Evolutionary conservation across 2,329 filamentous ascomycete genomes (phyloP), one percentile per base, ranked within the genome.

Genomic region (Dactylellina drechsleri): DNA sequence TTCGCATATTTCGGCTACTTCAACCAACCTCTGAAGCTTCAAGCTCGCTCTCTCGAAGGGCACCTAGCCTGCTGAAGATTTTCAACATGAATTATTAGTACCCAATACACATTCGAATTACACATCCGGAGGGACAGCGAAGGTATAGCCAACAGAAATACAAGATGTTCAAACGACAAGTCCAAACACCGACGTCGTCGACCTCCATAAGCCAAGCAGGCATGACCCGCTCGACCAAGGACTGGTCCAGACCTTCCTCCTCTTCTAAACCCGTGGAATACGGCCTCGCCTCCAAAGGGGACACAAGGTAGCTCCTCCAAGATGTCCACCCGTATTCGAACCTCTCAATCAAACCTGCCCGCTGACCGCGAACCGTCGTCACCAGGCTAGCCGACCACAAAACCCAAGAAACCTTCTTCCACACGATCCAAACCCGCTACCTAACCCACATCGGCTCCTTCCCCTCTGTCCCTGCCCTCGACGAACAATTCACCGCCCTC

Each of bases 281-380:
- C 59, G 72, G 72, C 54, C 62, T 76, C 52, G 72, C 72, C 20
- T 76, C 72, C 8, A 76, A 76, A 41, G 72, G 72, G 52, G 72
- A 76, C 16, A 76, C 53, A 13, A 64, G 71, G 71, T 75, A 75
- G 49, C 40, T 43, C 36, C 47, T 53, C 49, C 47, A 45, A 50
- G 23, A 56, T 23, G 8, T 12, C 60, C 31, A 40, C 61, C n/a
- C 53, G 59, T 31, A 41, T 36, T 6, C 45, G 31, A 10, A 28
- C 16, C 43, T 47, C 4, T 47, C 43, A 47, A 47, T 47, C 43
- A 47, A 13, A 52, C 47, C 47, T 23, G 47, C 47, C 43, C 18
- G 47, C 47, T 52, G 47, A 52, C 47, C 6, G 7, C 18, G 15
- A 47, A 47, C 43, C 47, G 31, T 40, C 23, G 31, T 36, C 41